Evolutionary conservation across 2,329 filamentous ascomycete genomes (phyloP), one percentile per base, ranked within the genome.

Genomic region (Ophiostoma angusticollis): DNA sequence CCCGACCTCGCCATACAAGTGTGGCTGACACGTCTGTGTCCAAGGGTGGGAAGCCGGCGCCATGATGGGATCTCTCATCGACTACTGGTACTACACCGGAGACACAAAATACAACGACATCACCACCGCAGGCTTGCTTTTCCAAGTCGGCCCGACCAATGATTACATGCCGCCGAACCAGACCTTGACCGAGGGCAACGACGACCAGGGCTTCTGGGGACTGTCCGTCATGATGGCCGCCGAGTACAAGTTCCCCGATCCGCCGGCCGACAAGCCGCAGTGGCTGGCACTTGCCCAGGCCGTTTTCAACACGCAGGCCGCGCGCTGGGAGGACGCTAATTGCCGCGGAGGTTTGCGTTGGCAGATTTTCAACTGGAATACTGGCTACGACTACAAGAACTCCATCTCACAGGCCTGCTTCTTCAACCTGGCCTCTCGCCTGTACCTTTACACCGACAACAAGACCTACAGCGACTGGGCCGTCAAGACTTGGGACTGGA

Each of bases 341-440:
- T 93, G 84, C 49, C 67, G 65, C n/a, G 84, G 84, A 29, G 85
- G 84, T 6, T 57, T 91, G 36, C 72, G 81, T 45, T 89, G 83
- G 83, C 85, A 93, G 59, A 85, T 93, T 34, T 89, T 82, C 54
- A 67, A 72, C 1, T 86, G 83, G 64, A 91, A 93, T 54, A 75
- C 71, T 29, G 86, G 85, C 12, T 93, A 79, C 56, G 64, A 71
- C 47, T 83, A 83, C 64, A 84, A 72, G 50, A 71, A 71, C 45
- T 58, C 64, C n/a, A 60, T 67, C 9, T 61, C 65, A 3, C 70
- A 68, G 45, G 67, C 60, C 5, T 61, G 61, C 45, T 67, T 70
- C 51, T 68, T 72, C 56, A 66, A 70, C 42, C 48, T 72, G 6
- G 63, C 61, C 9, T 66, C 78, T 5, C 70, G 78, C 3, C 63